phyloP scores from a whole-genome alignment of 192 early-diverging fungal genomes.

The Coemansia sp. region DNA sequence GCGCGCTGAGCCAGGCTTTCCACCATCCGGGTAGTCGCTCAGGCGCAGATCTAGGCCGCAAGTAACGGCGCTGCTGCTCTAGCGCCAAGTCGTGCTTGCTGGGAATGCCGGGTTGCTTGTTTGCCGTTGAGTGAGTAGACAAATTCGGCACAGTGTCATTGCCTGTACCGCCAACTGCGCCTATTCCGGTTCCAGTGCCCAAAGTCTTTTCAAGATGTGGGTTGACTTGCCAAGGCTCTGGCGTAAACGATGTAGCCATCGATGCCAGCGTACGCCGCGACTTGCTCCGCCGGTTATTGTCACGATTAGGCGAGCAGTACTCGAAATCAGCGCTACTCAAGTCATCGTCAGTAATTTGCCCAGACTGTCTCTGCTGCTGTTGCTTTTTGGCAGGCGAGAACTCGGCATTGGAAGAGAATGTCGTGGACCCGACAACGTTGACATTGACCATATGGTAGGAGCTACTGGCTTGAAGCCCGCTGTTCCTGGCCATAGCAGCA shows the following conservation, averaged over 20 bases:
- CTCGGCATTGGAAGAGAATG: slow-evolving; percentile 8
- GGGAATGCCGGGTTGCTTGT: not conserved
- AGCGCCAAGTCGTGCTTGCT: not conserved
- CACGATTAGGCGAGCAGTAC: slow-evolving; percentile 8
- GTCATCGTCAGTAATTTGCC: slow-evolving; percentile 1
- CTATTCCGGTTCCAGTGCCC: not conserved
- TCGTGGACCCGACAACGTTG: slow-evolving; percentile 2
- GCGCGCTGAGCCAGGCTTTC: slow-evolving; percentile 57
- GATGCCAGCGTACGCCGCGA: slow-evolving; percentile 42
- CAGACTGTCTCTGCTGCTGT: not conserved
- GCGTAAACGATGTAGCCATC: slow-evolving; percentile 48
- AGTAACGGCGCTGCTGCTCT: slow-evolving; percentile 12
- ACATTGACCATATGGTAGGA: slow-evolving; percentile 11
- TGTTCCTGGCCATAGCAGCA: not conserved
- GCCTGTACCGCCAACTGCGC: not conserved
- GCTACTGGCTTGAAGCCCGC: not conserved
- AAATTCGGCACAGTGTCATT: not conserved
- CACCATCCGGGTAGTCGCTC: slow-evolving; percentile 51
- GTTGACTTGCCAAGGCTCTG: slow-evolving; percentile 54
- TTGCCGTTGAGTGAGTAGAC: not conserved
- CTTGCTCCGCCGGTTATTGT: slow-evolving; percentile 23
- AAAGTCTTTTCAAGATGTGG: slow-evolving; percentile 39
- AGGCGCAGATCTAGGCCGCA: slow-evolving; percentile 28
- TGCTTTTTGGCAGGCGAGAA: not conserved
- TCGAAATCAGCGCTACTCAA: slow-evolving; percentile 24